Percentiles rank a stretch among this genome's conserved stretches.
These are phyloP conservation scores for Mortierella sp. DNA, from an alignment of 371 early-diverging fungal species.

Conservation along the genomic window DNA sequence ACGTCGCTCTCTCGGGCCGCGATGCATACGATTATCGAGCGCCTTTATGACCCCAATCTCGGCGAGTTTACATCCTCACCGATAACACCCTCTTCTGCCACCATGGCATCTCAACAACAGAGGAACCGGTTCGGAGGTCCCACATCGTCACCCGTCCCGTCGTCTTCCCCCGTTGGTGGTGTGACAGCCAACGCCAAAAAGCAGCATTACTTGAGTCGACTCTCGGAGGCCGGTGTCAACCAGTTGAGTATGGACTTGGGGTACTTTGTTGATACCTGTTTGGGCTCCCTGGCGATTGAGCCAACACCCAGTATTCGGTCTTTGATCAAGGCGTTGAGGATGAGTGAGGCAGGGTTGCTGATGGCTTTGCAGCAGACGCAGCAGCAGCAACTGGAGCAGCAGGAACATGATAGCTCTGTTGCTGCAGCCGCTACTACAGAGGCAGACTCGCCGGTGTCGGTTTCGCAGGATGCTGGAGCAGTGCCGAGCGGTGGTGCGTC, in stretches of 20 bases:
- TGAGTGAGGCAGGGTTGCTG: conserved; percentile 40
- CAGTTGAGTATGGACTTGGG: conserved; percentile 48
- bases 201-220: conserved; percentile 35
- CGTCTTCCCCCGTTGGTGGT: conserved; percentile 5
- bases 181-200: conserved; percentile 6
- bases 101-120: conserved; percentile 11
- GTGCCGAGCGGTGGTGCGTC: not conserved
- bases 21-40: conserved; percentile 62
- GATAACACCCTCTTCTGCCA: not conserved
- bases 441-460: not conserved
- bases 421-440: not conserved
- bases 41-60: conserved; percentile 41
- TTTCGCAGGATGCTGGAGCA: not conserved
- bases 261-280: conserved; percentile 35
- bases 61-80: conserved; percentile 1
- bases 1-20: conserved; percentile 71
- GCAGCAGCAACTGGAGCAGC: conserved; percentile 18
- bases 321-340: conserved; percentile 37
- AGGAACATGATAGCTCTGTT: conserved; percentile 11
- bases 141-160: conserved; percentile 7
- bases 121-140: conserved; percentile 19
- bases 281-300: conserved; percentile 41
- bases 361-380: conserved; percentile 43
- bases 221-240: conserved; percentile 47
- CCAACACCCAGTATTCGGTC: conserved; percentile 44